Percentiles rank a stretch among this genome's conserved stretches.
These are phyloP conservation scores for Ogataea henricii DNA, from an alignment of 805 yeast genomes.

Conservation along the genomic window DNA sequence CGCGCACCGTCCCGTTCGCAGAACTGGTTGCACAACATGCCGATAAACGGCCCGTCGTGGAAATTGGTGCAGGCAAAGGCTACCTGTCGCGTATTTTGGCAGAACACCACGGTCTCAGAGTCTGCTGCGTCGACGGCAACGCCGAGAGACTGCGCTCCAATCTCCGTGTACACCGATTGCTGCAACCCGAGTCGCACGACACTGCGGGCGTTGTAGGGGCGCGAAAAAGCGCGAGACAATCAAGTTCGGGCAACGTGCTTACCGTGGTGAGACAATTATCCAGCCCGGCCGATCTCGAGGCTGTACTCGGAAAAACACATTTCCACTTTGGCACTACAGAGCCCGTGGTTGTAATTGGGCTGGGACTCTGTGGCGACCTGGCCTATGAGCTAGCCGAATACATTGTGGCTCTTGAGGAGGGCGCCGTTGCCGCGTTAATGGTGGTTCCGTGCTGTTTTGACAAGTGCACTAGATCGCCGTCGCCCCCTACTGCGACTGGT, in stretches of 20 bases:
- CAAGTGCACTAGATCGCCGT: slow-evolving; percentile 14
- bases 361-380: slow-evolving; percentile 33
- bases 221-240: background rate
- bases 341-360: slow-evolving; percentile 19
- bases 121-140: slow-evolving; percentile 30
- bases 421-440: slow-evolving; percentile 3
- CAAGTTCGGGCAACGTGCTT: slow-evolving; percentile 17
- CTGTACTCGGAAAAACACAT: slow-evolving; percentile 5
- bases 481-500: background rate
- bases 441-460: slow-evolving; percentile 29
- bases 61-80: slow-evolving; percentile 37
- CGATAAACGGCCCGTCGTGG: slow-evolving; percentile 18
- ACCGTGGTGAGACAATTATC: slow-evolving; percentile 6
- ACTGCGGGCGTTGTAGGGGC: slow-evolving; percentile 7
- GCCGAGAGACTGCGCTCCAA: slow-evolving; percentile 23
- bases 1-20: slow-evolving; percentile 20
- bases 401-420: slow-evolving; percentile 4
- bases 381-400: slow-evolving; percentile 21
- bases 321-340: slow-evolving; percentile 16
- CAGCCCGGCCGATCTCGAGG: slow-evolving; percentile 10
- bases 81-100: slow-evolving; percentile 29
- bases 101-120: slow-evolving; percentile 15
- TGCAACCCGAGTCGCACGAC: slow-evolving; percentile 15
- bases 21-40: slow-evolving; percentile 4
- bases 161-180: slow-evolving; percentile 23